Conservation (phyloP, 2,329 filamentous ascomycete genomes). For the Talaromyces rugulosus region DNA sequence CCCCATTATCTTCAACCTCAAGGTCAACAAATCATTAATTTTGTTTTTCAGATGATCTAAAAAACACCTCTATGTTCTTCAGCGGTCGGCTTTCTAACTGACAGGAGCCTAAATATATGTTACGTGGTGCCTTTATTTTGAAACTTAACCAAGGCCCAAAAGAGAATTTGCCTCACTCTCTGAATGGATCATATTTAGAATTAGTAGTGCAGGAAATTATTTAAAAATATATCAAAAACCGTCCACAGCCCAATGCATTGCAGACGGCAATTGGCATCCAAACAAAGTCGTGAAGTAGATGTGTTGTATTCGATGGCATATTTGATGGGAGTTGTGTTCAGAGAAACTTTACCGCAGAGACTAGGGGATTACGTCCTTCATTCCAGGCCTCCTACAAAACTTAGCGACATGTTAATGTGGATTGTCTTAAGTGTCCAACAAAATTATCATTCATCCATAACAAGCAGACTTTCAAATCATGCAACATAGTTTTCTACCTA, state of each 20-base stretch:
- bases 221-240: neutral
- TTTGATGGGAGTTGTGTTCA: too few species aligned
- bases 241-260: neutral
- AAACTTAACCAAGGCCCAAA: neutral
- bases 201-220: neutral
- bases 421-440: neutral
- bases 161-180: neutral
- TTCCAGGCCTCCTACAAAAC: neutral
- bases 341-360: too few species aligned
- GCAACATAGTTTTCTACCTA: conserved; percentile 3
- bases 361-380: neutral
- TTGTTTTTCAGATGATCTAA: neutral
- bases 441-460: conserved; percentile 1
- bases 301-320: neutral
- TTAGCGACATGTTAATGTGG: neutral
- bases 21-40: neutral
- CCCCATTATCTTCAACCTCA: neutral
- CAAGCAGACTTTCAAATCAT: neutral
- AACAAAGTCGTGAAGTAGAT: neutral
- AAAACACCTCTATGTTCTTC: neutral
- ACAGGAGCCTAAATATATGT: neutral
- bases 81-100: neutral
- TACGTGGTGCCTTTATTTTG: neutral
- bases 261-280: neutral
- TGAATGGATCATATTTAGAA: neutral